Percentiles rank a stretch among this genome's conserved stretches.
Evolutionary conservation across 2,329 filamentous ascomycete species (phyloP).

Genomic region (Pseudogymnoascus sp.): DNA sequence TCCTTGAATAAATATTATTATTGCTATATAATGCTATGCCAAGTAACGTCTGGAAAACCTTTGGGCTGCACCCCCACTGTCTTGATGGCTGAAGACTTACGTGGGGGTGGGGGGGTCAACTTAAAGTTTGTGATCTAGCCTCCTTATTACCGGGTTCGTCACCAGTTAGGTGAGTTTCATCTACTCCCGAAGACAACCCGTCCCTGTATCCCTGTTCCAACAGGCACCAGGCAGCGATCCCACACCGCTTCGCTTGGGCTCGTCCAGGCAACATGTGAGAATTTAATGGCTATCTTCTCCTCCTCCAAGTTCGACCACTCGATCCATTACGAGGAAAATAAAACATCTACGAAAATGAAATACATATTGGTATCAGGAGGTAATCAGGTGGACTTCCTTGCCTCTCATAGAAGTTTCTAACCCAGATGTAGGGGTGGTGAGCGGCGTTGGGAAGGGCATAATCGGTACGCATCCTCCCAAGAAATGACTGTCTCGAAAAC

Average conservation of each 20-base stretch:
- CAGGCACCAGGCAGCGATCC: not conserved
- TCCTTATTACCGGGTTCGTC: not conserved
- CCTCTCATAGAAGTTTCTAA: not conserved
- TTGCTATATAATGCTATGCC: not conserved
- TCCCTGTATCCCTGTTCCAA: not conserved
- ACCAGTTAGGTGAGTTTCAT: not conserved
- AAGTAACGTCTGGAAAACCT: not conserved
- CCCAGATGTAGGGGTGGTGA: conserved; percentile 37
- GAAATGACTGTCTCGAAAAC: not conserved
- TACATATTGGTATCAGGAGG: conserved; percentile 76
- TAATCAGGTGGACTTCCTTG: conserved; percentile 25
- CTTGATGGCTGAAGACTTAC: not conserved
- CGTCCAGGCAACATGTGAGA: not conserved
- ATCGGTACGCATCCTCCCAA: conserved; percentile 45
- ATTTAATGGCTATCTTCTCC: not conserved
- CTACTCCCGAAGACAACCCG: not conserved
- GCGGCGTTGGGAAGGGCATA: conserved; percentile 55
- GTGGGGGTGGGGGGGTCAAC: not conserved
- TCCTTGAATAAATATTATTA: conserved; percentile 5
- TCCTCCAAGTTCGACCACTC: not conserved
- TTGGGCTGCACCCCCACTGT: not conserved
- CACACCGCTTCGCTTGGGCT: not conserved
- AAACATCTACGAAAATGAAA: conserved; percentile 54
- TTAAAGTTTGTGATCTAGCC: not conserved
- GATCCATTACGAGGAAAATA: not conserved